Evolutionary conservation across 768 basidiomycete genomes (phyloP).

Genomic region (Suillus weaverae): DNA sequence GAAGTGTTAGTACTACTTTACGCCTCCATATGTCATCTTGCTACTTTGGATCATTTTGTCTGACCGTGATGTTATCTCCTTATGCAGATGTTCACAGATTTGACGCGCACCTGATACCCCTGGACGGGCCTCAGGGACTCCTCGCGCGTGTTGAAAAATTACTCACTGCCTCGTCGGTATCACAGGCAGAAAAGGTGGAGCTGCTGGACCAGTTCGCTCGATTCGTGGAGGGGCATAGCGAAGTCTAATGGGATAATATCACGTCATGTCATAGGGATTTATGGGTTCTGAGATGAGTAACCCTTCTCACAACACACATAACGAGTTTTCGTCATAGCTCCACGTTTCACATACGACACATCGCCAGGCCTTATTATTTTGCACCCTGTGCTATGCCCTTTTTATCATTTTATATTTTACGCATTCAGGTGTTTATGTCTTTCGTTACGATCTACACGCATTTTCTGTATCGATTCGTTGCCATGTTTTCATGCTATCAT

Average conservation of each 20-base stretch:
- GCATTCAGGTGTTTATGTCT: not conserved
- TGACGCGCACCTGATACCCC: conserved; percentile 71
- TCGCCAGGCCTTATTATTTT: not conserved
- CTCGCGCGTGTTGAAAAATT: conserved; percentile 63
- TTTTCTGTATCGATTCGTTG: not conserved
- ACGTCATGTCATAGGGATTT: not conserved
- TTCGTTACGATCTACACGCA: not conserved
- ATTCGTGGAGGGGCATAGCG: conserved; percentile 45
- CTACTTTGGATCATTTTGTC: conserved; percentile 4
- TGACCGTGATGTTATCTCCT: conserved; percentile 17
- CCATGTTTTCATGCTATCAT: not conserved
- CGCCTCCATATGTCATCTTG: not conserved
- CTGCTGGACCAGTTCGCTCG: conserved; percentile 62
- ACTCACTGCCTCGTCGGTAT: conserved; percentile 49
- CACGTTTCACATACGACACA: not conserved
- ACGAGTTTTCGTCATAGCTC: no score
- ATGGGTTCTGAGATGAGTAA: conserved; percentile 1
- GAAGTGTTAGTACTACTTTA: conserved; percentile 50
- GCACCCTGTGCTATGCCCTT: not conserved
- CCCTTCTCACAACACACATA: not conserved
- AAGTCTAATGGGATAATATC: conserved; percentile 6
- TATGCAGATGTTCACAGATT: conserved; percentile 67
- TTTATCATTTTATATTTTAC: conserved; percentile 3
- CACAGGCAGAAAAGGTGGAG: conserved; percentile 45
- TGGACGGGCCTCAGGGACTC: conserved; percentile 73